Evolutionary conservation across 805 yeast species (phyloP).

Genomic region (Candida stauntonica): DNA sequence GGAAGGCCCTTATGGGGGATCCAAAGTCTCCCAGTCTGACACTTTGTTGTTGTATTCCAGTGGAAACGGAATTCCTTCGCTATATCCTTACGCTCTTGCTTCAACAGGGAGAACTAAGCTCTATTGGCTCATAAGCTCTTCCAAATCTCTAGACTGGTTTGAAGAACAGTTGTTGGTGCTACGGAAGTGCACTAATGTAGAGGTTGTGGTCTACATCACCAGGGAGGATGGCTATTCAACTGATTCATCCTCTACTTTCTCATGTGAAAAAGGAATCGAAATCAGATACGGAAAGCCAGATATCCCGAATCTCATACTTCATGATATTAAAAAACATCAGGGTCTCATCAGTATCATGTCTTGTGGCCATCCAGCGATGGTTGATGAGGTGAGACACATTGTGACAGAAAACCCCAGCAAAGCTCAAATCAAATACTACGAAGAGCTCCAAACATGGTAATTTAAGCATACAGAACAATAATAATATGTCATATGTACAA

Average conservation of each 20-base stretch:
- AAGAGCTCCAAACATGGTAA: constrained; percentile 1
- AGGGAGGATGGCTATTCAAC: not conserved
- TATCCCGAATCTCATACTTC: not conserved
- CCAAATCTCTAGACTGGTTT: not conserved
- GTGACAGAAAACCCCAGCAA: not conserved
- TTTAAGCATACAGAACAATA: not conserved
- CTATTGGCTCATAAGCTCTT: not conserved
- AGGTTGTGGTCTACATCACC: not conserved
- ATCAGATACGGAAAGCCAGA: not conserved
- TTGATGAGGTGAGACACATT: not conserved
- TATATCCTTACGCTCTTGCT: not conserved
- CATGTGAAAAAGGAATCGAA: not conserved
- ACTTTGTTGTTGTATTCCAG: not conserved
- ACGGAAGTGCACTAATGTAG: not conserved
- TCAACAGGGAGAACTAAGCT: not conserved
- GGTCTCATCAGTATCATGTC: not conserved
- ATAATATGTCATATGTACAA: too few species aligned
- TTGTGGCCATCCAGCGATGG: not conserved
- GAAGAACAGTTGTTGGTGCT: not conserved
- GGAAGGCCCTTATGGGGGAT: not conserved
- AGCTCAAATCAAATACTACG: not conserved
- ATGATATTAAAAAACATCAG: not conserved
- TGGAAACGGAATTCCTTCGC: not conserved
- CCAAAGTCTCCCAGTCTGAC: not conserved
- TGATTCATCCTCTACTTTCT: too few species aligned